phyloP scores from a whole-genome alignment of 495 filamentous ascomycete species.

The Tuber umbilicatum region DNA sequence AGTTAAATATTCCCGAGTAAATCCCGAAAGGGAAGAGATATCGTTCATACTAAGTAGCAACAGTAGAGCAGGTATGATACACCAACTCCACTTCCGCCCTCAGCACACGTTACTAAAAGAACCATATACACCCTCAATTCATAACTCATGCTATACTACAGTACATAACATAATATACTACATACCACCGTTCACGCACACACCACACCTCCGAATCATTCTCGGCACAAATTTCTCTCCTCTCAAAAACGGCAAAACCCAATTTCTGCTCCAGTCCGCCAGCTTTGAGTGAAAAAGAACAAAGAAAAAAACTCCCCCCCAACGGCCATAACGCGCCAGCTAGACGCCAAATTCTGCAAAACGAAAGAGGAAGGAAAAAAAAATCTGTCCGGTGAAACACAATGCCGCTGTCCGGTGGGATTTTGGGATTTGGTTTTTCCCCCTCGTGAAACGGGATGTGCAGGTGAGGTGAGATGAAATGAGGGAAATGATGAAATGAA shows the following conservation, averaged over 20 bases:
- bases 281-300: not conserved
- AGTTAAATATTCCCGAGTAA: no score
- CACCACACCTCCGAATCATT: not conserved
- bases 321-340: not conserved
- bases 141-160: not conserved
- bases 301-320: not conserved
- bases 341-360: not conserved
- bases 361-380: not conserved
- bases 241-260: not conserved
- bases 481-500: not conserved
- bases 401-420: not conserved
- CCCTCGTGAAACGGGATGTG: not conserved
- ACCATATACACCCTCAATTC: not conserved
- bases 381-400: not conserved
- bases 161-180: slow-evolving; percentile 3
- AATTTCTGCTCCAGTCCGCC: not conserved
- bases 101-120: not conserved
- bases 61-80: no score
- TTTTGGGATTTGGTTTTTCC: not conserved
- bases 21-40: no score
- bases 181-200: not conserved
- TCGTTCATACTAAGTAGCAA: no score
- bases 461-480: not conserved
- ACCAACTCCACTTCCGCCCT: not conserved
- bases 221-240: not conserved